Percentiles rank a stretch among this genome's conserved stretches.
Evolutionary conservation across 345 rosid species (phyloP).

Genomic region (Rhodamnia argentea): DNA sequence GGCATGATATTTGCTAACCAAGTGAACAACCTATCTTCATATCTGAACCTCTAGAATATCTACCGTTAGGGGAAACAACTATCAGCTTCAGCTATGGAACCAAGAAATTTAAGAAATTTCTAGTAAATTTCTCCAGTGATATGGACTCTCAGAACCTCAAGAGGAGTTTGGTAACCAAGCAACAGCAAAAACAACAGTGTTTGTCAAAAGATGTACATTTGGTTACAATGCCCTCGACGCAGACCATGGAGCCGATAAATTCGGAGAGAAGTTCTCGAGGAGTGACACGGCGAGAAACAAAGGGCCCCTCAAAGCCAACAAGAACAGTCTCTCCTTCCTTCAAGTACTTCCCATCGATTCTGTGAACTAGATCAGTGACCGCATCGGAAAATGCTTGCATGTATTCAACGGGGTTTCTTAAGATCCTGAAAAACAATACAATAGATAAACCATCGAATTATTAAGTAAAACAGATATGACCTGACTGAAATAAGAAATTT

Average conservation of each 20-base stretch:
- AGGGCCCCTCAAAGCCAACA: constrained; percentile 93
- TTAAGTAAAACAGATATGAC: neutral
- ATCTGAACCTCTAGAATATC: neutral
- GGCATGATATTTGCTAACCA: neutral
- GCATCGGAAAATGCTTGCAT: constrained; percentile 93
- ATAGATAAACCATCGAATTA: neutral
- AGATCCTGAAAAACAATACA: constrained; percentile 35
- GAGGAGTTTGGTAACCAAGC: neutral
- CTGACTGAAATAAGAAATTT: neutral
- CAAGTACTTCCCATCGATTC: constrained; percentile 59
- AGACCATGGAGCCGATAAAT: constrained; percentile 92
- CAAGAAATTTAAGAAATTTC: neutral
- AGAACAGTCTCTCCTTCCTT: constrained; percentile 80
- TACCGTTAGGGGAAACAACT: neutral
- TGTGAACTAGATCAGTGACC: constrained; percentile 66
- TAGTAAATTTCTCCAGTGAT: neutral
- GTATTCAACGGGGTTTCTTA: constrained; percentile 72
- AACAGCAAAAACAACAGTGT: neutral
- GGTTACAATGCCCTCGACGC: constrained; percentile 91
- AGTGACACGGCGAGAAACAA: constrained; percentile 87
- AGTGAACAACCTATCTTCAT: neutral
- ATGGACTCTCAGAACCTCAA: neutral
- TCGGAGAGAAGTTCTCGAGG: constrained; percentile 94
- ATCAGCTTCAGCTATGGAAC: neutral
- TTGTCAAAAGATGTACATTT: constrained; percentile 43